phyloP scores from a whole-genome alignment of 2,329 filamentous ascomycete genomes.

The Pseudogymnoascus sp. region DNA sequence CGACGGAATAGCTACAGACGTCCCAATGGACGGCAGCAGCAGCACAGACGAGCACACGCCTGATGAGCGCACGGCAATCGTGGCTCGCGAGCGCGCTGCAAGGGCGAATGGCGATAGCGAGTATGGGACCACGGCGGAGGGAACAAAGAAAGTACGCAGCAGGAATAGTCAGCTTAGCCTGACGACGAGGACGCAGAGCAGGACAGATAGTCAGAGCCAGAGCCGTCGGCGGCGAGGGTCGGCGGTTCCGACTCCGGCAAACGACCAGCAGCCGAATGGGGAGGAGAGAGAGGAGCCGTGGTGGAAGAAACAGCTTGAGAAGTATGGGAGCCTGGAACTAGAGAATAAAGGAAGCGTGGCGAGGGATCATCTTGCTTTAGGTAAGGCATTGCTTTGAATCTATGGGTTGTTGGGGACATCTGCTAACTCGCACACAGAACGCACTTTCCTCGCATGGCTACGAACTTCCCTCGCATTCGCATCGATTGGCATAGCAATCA shows the following conservation, averaged over 20 bases:
- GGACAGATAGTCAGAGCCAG: not conserved
- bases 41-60: constrained; percentile 5
- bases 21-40: not conserved
- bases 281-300: constrained; percentile 35
- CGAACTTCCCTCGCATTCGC: constrained; percentile 75
- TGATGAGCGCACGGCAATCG: constrained; percentile 29
- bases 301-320: constrained; percentile 42
- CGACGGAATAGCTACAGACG: not conserved
- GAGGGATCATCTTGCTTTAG: constrained; percentile 71
- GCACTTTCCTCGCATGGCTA: constrained; percentile 80
- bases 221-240: not conserved
- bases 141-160: not conserved
- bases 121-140: not conserved
- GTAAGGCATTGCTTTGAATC: constrained; percentile 35
- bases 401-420: not conserved
- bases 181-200: not conserved
- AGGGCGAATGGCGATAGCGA: not conserved
- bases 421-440: constrained; percentile 43
- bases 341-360: constrained; percentile 83
- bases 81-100: constrained; percentile 18
- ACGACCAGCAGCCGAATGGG: not conserved
- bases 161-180: not conserved
- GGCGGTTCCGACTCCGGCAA: not conserved
- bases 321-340: constrained; percentile 55
- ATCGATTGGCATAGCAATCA: constrained; percentile 74